Evolutionary conservation across 108 stramenopile genomes (phyloP), one percentile per base, ranked within the genome.

Genomic region (Conticribra weissflogii): DNA sequence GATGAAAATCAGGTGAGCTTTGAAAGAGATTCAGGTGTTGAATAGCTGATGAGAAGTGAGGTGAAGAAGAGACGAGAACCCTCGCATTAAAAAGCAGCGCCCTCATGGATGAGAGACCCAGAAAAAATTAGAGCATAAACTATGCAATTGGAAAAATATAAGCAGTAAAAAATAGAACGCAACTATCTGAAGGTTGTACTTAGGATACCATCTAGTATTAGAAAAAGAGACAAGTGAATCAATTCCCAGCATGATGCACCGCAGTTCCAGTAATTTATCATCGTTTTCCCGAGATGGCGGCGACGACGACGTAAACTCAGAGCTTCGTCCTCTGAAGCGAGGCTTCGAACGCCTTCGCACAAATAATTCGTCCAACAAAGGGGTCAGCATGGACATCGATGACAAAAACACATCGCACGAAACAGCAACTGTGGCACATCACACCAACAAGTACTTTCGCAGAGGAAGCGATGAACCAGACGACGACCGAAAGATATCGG

Each of bases 181-280:
- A n/a, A n/a, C n/a, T n/a, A n/a, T n/a, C n/a, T n/a, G n/a, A n/a
- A n/a, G n/a, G n/a, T 8, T n/a, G 1, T 4, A 28, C 15, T 3
- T 55, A 24, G 14, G 27, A 55, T 12, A 25, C 25, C 25, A 14
- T 28, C 3, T 24, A 3, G 12, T 9, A 12, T 12, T 24, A 24
- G 30, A 24, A 57, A 32, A 32, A 29, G 32, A 57, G 29, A 30
- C 29, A 57, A 3, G 30, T 27, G 16, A 65, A 54, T 41, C 12
- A 41, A 41, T 41, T 9, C 5, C 5, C 36, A 41, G 8, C 36
- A 41, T 41, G 36, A 41, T 41, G 46, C 50, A 65, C 24, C 64
- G 52, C 2, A 72, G 71, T 19, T 72, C 71, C 41, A 72, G 71
- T 47, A 63, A 33, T 48, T 31, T 72, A 46, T 72, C 71, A 23